Evolutionary conservation across 2,329 filamentous ascomycete species (phyloP).

Genomic region (Pseudocercospora fuligena): DNA sequence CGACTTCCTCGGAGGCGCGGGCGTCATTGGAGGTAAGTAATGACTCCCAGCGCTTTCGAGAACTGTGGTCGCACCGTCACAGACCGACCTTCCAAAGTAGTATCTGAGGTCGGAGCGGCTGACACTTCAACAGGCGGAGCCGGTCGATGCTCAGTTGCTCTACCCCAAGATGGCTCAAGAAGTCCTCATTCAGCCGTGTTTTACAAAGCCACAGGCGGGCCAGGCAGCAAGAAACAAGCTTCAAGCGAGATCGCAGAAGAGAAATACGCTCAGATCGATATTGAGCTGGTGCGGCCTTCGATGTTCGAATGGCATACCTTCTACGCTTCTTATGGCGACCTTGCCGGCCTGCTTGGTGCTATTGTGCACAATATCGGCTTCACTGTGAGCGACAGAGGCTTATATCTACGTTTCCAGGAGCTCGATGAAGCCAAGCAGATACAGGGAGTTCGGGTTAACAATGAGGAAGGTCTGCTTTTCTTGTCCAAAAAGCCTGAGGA

Average conservation of each 20-base stretch:
- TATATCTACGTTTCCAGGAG: slow-evolving; percentile 70
- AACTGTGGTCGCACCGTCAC: neutral
- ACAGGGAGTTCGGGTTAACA: slow-evolving; percentile 19
- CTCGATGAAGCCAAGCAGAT: slow-evolving; percentile 62
- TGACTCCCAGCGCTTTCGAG: neutral
- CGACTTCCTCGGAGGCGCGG: slow-evolving; percentile 52
- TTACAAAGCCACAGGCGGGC: slow-evolving; percentile 22
- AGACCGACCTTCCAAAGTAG: neutral
- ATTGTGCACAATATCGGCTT: slow-evolving; percentile 69
- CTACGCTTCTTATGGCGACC: slow-evolving; percentile 72
- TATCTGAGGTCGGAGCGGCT: no score
- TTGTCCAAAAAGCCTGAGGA: slow-evolving; percentile 62
- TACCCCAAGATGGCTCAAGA: slow-evolving; percentile 27
- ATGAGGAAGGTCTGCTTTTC: slow-evolving; percentile 60
- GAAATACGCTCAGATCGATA: slow-evolving; percentile 68
- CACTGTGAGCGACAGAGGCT: slow-evolving; percentile 64
- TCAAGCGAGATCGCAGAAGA: slow-evolving; percentile 23
- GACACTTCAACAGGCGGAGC: slow-evolving; percentile 5
- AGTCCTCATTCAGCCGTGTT: slow-evolving; percentile 4
- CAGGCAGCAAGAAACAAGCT: slow-evolving; percentile 11
- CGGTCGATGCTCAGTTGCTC: slow-evolving; percentile 31
- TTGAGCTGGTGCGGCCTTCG: slow-evolving; percentile 59
- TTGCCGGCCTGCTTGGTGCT: slow-evolving; percentile 68
- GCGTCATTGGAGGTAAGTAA: slow-evolving; percentile 25
- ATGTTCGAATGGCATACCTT: slow-evolving; percentile 67